A percentile compares a stretch with the other conserved stretches of the same genome.
These are phyloP conservation scores for Citrus cavaleriei DNA, from an alignment of 345 rosid genomes.

Conservation along the genomic window DNA sequence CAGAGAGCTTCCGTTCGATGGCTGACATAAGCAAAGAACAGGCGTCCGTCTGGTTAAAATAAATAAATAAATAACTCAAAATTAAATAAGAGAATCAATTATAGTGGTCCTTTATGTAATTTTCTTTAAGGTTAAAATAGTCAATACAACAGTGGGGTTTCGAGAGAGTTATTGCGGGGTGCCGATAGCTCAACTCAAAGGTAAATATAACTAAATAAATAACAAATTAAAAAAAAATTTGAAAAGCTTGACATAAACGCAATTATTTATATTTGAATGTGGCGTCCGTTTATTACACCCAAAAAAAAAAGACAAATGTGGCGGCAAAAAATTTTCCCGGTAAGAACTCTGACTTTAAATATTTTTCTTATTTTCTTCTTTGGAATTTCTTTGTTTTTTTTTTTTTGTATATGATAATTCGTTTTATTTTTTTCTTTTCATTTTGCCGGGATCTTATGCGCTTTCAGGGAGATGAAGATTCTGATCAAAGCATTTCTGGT, in stretches of 20 bases:
- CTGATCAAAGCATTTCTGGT: conserved; percentile 80
- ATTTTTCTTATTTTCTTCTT: neutral
- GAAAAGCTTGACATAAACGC: neutral
- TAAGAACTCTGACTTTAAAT: neutral
- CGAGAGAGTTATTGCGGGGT: too few species aligned
- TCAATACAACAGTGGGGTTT: too few species aligned
- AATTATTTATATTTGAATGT: neutral
- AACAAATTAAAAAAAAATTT: neutral
- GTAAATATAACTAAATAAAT: too few species aligned
- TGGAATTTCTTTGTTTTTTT: neutral
- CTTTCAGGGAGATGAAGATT: conserved; percentile 45
- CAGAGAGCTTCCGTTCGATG: neutral
- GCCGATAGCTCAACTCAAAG: too few species aligned
- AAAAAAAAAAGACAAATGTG: neutral
- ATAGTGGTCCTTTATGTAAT: too few species aligned
- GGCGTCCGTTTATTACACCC: neutral
- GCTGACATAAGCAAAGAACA: neutral
- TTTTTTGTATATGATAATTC: neutral
- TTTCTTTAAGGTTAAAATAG: too few species aligned
- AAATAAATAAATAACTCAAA: too few species aligned
- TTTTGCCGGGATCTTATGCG: neutral
- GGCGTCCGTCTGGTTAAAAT: too few species aligned
- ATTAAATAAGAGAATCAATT: too few species aligned
- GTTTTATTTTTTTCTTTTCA: neutral
- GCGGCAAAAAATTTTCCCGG: neutral